Base-by-base conservation (phyloP, 352 stramenopile genomes). In the Phytophthora foliorum region DNA sequence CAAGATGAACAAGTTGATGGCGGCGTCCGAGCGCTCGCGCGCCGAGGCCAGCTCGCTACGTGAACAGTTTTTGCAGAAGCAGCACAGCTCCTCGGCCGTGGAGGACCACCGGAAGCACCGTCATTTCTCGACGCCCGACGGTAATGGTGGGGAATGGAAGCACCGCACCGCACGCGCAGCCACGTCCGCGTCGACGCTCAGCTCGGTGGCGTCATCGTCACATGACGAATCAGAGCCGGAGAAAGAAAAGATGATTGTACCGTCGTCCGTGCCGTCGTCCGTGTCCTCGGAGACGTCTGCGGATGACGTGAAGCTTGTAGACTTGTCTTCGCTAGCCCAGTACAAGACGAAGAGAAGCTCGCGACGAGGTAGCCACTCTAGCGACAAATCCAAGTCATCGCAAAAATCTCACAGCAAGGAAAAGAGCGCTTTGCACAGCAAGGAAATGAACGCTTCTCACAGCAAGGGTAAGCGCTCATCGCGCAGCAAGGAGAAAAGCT, bases 301-400 rank as follows among this genome's bases (percentile, higher is more conserved):
- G 2, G 61, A 72, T 9, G 60, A 72, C 42, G 38, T 69, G 16
- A 75, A 68, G 41, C 50, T 72, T 6, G 52, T 75, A 24, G 67
- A 75, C 34, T 59, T 74, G 57, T 79, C 71, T 3, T 76, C 60
- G 6, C 21, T 72, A 45, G 49, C 41, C 4, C 63, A 72, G 11
- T 71, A 70, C 41, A 71, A 71, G 57, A 69, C 60, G 16, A 72
- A 71, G 45, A 70, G 34, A 45, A 72, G 32, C 14, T 65, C 55
- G 8, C 48, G 64, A 34, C 39, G 61, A 52, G 58, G 25, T 17
- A 75, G 63, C 41, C 62, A 63, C 49, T 53, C 51, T 3, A 67
- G 53, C 46, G 59, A 72, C 31, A 74, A 78, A 16, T 63, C 56
- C 9, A 77, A 82, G 45, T 66, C 67, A 2, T 69, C 63, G 3